A percentile compares a stretch with the other conserved stretches of the same genome.
Evolutionary conservation across 345 rosid genomes (phyloP).

Genomic region (Corymbia maculata): DNA sequence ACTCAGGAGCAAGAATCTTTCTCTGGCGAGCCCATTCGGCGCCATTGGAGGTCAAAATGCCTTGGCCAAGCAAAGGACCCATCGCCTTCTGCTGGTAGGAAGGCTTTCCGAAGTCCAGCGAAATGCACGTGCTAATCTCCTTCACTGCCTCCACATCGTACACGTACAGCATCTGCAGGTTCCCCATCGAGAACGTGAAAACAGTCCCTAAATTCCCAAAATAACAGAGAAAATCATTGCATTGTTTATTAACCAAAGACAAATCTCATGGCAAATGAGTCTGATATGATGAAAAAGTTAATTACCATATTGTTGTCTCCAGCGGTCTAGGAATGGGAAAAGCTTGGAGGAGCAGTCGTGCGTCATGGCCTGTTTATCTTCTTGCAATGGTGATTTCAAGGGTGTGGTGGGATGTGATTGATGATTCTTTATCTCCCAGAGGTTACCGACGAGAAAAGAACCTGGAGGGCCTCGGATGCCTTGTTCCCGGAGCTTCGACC

Average conservation of each 20-base stretch:
- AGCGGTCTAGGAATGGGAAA: slow-evolving; percentile 1
- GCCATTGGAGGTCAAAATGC: background rate
- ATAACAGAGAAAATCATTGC: background rate
- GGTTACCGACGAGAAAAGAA: background rate
- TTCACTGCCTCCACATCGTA: slow-evolving; percentile 2
- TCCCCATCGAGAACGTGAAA: background rate
- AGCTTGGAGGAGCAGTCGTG: background rate
- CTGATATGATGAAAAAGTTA: background rate
- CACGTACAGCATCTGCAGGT: background rate
- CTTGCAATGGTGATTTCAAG: background rate
- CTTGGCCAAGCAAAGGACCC: background rate
- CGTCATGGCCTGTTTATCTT: background rate
- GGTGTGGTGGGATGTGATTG: background rate
- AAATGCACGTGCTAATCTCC: background rate
- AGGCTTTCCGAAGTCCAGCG: background rate
- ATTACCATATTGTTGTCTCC: background rate
- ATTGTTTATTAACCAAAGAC: background rate
- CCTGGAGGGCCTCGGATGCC: background rate
- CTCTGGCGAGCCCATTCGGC: background rate
- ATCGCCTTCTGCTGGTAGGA: background rate
- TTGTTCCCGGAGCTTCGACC: background rate
- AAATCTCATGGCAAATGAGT: slow-evolving; percentile 1
- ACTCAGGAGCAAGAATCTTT: background rate
- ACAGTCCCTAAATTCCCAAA: background rate
- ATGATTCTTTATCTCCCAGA: background rate